Evolutionary conservation across 495 filamentous ascomycete genomes (phyloP).

Genomic region (Durotheca rogersii): DNA sequence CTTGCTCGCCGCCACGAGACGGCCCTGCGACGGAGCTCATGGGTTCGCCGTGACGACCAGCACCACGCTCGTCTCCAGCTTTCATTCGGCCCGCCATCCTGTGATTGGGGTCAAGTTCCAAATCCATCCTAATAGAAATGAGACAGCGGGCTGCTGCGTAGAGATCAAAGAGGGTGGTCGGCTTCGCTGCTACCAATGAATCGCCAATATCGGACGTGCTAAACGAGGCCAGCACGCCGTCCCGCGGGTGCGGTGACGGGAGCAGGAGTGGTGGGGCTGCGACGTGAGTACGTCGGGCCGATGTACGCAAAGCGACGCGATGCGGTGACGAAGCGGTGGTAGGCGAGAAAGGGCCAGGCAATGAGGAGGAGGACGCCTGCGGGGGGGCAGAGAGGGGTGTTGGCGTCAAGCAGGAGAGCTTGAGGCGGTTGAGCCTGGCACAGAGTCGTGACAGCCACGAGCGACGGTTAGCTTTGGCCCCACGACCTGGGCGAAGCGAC

Average conservation of each 20-base stretch:
- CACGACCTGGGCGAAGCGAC: not conserved
- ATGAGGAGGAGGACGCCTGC: not conserved
- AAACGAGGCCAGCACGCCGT: no score
- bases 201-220: no score
- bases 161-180: not conserved
- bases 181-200: no score
- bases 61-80: not conserved
- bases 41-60: not conserved
- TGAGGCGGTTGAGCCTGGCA: not conserved
- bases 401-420: not conserved
- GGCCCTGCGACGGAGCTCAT: not conserved
- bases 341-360: not conserved
- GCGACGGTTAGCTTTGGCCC: not conserved
- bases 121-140: not conserved
- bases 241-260: no score
- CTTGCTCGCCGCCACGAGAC: not conserved
- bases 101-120: not conserved
- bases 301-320: not conserved
- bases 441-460: not conserved
- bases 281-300: not conserved
- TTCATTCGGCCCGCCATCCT: not conserved
- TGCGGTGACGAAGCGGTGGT: not conserved
- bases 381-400: not conserved
- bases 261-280: not conserved
- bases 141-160: not conserved